Percentiles rank a stretch among this genome's conserved stretches.
phyloP scores from a whole-genome alignment of 176 grass and related monocot genomes.

The Rhipidocladum racemiflorum region DNA sequence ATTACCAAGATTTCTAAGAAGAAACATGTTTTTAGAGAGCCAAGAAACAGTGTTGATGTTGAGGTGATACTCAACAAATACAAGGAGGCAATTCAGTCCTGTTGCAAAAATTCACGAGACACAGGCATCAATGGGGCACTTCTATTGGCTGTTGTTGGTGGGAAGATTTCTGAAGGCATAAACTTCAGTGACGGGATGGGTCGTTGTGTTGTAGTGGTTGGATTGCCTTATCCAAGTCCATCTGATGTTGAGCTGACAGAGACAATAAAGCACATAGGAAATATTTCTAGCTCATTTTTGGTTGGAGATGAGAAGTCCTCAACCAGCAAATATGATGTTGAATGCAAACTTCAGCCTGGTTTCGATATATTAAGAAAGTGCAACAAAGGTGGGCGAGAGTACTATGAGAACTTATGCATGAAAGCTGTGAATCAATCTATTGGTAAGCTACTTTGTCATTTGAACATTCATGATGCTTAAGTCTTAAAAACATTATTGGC shows the following conservation, averaged over 20 bases:
- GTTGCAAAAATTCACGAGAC: constrained; percentile 30
- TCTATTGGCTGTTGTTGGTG: constrained; percentile 87
- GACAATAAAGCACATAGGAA: constrained; percentile 88
- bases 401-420: constrained; percentile 98
- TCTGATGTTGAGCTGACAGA: constrained; percentile 79
- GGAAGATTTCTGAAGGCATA: constrained; percentile 96
- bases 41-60: constrained; percentile 69
- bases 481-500: not conserved
- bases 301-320: constrained; percentile 15
- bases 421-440: constrained; percentile 99
- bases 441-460: constrained; percentile 42
- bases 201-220: constrained; percentile 93
- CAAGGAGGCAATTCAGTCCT: constrained; percentile 62
- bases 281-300: constrained; percentile 33
- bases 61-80: constrained; percentile 74
- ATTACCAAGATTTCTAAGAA: constrained; percentile 80
- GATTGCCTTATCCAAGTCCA: constrained; percentile 92
- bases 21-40: constrained; percentile 83
- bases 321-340: constrained; percentile 39
- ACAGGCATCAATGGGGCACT: constrained; percentile 62
- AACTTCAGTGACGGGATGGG: constrained; percentile 94
- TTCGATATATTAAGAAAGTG: constrained; percentile 70
- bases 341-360: constrained; percentile 53
- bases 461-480: constrained; percentile 3
- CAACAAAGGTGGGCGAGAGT: constrained; percentile 68